A percentile compares a stretch with the other conserved stretches of the same genome.
Evolutionary conservation across 176 grass and related monocot genomes (phyloP).

Genomic region (Microstegium vimineum): DNA sequence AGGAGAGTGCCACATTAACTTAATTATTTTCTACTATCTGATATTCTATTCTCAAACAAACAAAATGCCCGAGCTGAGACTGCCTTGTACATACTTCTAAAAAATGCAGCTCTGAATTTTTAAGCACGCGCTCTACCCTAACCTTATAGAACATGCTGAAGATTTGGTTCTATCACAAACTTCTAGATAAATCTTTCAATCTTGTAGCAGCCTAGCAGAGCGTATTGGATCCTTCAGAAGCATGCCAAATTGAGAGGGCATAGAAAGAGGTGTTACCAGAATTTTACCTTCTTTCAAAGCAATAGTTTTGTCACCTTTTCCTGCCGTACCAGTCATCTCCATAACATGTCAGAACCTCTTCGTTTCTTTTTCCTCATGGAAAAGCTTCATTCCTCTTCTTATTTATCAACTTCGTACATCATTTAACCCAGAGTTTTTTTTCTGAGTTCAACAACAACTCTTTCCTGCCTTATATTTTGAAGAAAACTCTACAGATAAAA

Average conservation of each 20-base stretch:
- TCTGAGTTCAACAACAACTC: background rate
- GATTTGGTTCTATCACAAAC: background rate
- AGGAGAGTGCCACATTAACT: background rate
- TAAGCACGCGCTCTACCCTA: background rate
- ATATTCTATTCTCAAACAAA: background rate
- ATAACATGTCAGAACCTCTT: background rate
- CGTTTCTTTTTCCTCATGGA: background rate
- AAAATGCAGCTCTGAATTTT: background rate
- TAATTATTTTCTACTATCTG: background rate
- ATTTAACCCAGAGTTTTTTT: background rate
- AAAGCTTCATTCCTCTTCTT: background rate
- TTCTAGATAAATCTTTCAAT: background rate
- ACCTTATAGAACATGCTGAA: background rate
- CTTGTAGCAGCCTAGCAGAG: background rate
- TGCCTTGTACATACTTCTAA: background rate
- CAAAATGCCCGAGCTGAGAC: background rate
- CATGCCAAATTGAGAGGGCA: background rate
- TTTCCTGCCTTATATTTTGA: background rate
- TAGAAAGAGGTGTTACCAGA: background rate
- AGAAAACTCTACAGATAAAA: background rate
- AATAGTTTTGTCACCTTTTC: background rate
- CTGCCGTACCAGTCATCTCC: background rate
- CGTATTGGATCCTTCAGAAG: background rate
- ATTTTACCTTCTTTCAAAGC: background rate
- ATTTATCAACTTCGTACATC: background rate